Evolutionary conservation across 441 rosid species (phyloP).

Genomic region (Populus trichocarpa): DNA sequence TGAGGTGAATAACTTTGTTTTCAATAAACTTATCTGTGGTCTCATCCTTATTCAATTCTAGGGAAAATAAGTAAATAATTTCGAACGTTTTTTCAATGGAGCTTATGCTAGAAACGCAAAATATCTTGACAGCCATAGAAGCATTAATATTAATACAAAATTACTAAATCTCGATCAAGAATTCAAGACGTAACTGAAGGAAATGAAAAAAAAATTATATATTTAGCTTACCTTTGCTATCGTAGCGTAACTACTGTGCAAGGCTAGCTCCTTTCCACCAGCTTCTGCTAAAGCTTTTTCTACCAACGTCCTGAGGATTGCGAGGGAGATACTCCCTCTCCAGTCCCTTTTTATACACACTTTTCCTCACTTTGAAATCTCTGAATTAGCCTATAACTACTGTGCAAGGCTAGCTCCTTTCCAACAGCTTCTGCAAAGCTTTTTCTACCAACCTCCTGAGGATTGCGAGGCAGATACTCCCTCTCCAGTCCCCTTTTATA

Average conservation of each 20-base stretch:
- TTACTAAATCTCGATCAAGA: background rate
- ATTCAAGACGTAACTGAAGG: background rate
- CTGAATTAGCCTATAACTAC: background rate
- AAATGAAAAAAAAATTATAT: background rate
- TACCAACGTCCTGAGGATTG: background rate
- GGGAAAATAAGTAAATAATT: no score
- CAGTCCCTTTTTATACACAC: background rate
- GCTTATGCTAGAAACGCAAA: no score
- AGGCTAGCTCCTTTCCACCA: background rate
- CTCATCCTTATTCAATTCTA: no score
- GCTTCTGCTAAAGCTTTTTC: background rate
- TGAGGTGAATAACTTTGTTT: background rate
- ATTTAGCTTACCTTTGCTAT: background rate
- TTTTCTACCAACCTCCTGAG: background rate
- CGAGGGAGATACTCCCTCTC: background rate
- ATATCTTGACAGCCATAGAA: background rate
- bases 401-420: background rate
- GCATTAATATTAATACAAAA: background rate
- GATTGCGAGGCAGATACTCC: background rate
- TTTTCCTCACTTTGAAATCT: background rate
- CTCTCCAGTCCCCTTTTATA: background rate
- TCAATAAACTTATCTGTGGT: no score
- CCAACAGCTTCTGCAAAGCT: background rate
- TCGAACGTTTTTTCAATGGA: no score
- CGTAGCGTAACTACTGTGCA: background rate